phyloP scores from a whole-genome alignment of 169 alveolate genomes.

The Cryptosporidium meleagridis region DNA sequence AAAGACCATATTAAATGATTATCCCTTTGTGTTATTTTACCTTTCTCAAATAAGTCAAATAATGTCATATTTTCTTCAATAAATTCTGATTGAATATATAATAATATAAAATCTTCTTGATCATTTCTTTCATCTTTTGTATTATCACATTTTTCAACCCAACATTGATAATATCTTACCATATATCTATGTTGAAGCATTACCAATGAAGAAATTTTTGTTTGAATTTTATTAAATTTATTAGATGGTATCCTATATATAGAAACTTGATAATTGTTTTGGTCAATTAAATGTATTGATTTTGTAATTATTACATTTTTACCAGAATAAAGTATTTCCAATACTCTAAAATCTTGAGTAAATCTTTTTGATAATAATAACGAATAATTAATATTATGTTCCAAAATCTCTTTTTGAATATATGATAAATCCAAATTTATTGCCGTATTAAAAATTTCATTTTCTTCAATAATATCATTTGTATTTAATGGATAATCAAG shows the following conservation, averaged over 20 bases:
- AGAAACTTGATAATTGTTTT: conserved; percentile 50
- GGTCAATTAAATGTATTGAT: conserved; percentile 61
- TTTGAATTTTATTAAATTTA: conserved; percentile 13
- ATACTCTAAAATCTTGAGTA: conserved; percentile 42
- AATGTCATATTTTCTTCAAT: conserved; percentile 33
- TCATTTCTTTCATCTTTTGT: conserved; percentile 13
- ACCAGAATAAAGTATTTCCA: conserved; percentile 22
- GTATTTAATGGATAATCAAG: conserved; percentile 26
- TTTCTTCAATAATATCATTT: background rate
- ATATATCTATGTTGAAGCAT: conserved; percentile 68
- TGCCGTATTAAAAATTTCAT: background rate
- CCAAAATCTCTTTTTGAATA: background rate
- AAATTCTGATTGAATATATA: conserved; percentile 66
- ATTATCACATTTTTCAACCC: conserved; percentile 43
- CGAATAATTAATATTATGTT: background rate
- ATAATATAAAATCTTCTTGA: background rate
- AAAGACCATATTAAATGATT: conserved; percentile 52
- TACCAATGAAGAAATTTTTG: conserved; percentile 41
- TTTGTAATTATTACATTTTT: conserved; percentile 26
- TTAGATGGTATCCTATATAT: conserved; percentile 12
- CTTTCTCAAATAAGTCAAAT: conserved; percentile 12
- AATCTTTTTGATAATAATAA: conserved; percentile 54
- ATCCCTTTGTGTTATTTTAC: conserved; percentile 33
- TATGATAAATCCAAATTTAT: background rate
- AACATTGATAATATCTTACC: conserved; percentile 70